A percentile compares a stretch with the other conserved stretches of the same genome.
Conservation (phyloP, 163 green algal species). For the Scenedesmus sp. region DNA sequence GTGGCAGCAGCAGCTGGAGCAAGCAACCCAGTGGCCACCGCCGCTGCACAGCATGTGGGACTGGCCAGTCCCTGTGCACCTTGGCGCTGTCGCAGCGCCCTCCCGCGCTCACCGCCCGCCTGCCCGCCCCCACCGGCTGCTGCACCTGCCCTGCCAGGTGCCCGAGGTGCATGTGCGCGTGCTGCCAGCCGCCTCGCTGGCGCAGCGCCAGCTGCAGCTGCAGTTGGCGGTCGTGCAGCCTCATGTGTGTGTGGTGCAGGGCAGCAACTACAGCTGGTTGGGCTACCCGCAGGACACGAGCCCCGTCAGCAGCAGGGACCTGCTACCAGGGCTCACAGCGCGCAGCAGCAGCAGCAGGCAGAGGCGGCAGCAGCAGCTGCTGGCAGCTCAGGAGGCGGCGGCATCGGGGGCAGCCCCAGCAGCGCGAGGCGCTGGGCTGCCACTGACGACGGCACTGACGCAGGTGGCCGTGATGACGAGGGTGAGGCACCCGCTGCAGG, state of each 20-base stretch:
- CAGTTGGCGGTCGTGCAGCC: slow-evolving; percentile 61
- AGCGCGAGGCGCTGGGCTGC: not conserved
- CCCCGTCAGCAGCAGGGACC: slow-evolving; percentile 74
- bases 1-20: not conserved
- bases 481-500: not conserved
- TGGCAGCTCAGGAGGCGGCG: not conserved
- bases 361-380: not conserved
- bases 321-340: slow-evolving; percentile 77
- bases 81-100: not conserved
- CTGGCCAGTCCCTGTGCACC: not conserved
- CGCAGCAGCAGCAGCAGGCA: slow-evolving; percentile 30
- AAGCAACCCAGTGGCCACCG: not conserved
- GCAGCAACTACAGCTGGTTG: slow-evolving; percentile 90
- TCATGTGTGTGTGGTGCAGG: slow-evolving; percentile 82
- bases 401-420: not conserved
- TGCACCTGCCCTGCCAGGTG: slow-evolving; percentile 32
- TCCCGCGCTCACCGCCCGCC: not conserved
- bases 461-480: not conserved
- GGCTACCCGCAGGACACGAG: slow-evolving; percentile 91
- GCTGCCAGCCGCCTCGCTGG: slow-evolving; percentile 73
- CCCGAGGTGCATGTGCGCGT: slow-evolving; percentile 72
- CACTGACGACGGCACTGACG: not conserved
- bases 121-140: too few relatives aligned
- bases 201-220: slow-evolving; percentile 80
- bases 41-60: too few relatives aligned